A percentile compares a stretch with the other conserved stretches of the same genome.
Evolutionary conservation across 306 rosid species (phyloP).

Genomic region (Glycine latifolia): DNA sequence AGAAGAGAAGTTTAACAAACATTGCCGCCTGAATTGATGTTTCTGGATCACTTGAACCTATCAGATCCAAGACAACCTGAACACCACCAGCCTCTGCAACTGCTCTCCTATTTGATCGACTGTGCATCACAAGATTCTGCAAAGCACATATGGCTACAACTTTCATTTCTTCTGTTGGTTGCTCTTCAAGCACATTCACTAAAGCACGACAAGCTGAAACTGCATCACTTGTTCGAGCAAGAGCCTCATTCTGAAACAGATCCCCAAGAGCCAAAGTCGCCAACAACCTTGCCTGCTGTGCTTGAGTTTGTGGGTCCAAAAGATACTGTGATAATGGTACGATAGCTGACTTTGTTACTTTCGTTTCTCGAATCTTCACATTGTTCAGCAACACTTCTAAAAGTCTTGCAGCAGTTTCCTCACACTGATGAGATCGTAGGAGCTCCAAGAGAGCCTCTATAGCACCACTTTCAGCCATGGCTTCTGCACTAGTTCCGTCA

Average conservation of each 20-base stretch:
- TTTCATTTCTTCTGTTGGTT: constrained; percentile 99
- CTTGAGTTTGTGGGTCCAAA: constrained; percentile 98
- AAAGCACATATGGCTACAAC: constrained; percentile 98
- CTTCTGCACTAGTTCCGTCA: constrained; percentile 92
- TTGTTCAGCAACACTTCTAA: constrained; percentile 94
- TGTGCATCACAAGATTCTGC: constrained; percentile 98
- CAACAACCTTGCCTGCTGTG: constrained; percentile 93
- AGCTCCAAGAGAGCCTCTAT: constrained; percentile 98
- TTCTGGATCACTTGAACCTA: constrained; percentile 94
- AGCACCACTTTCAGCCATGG: constrained; percentile 99
- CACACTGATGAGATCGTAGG: constrained; percentile 93
- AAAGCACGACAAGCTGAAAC: constrained; percentile 99
- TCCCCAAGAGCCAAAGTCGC: constrained; percentile 99
- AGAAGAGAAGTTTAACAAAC: constrained; percentile 95
- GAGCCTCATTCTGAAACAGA: constrained; percentile 92
- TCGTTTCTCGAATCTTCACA: constrained; percentile 93
- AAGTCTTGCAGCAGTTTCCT: constrained; percentile 94
- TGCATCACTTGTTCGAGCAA: constrained; percentile 93
- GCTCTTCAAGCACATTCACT: constrained; percentile 98
- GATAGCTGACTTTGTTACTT: constrained; percentile 88
- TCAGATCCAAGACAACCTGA: constrained; percentile 95
- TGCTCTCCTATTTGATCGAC: constrained; percentile 95
- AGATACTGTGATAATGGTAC: constrained; percentile 95
- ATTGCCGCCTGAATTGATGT: constrained; percentile 97
- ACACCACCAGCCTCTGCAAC: constrained; percentile 99